Evolutionary conservation across 1,284 basidiomycete species (phyloP).

Genomic region (Ustilago esculenta): DNA sequence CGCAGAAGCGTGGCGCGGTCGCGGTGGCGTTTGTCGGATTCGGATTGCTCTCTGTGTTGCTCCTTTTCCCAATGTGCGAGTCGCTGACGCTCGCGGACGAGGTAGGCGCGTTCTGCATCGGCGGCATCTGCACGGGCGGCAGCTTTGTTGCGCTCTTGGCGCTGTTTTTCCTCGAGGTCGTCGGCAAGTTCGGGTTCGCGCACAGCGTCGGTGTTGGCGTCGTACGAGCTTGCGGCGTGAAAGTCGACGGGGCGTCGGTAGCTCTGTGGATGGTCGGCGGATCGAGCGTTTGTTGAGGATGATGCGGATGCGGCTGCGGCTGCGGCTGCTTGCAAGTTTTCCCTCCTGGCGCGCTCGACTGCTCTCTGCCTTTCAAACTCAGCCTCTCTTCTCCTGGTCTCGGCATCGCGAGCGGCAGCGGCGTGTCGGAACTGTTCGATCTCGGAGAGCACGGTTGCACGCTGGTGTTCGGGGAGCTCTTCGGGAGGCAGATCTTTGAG

Average conservation of each 20-base stretch:
- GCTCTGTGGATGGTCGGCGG: constrained; percentile 39
- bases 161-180: constrained; percentile 35
- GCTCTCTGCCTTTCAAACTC: constrained; percentile 58
- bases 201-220: constrained; percentile 10
- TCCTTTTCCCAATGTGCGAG: constrained; percentile 57
- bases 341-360: constrained; percentile 27
- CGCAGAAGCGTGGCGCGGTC: constrained; percentile 19
- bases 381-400: constrained; percentile 53
- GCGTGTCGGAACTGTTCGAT: constrained; percentile 78
- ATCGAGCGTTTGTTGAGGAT: constrained; percentile 14
- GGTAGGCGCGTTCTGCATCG: constrained; percentile 45
- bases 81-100: constrained; percentile 41
- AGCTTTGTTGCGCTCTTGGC: constrained; percentile 34
- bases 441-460: constrained; percentile 89
- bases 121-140: constrained; percentile 44
- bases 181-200: constrained; percentile 53
- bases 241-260: constrained; percentile 50
- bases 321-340: constrained; percentile 22
- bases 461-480: constrained; percentile 92
- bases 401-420: constrained; percentile 62
- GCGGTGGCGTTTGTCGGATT: constrained; percentile 29
- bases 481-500: constrained; percentile 93
- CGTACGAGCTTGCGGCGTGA: constrained; percentile 32
- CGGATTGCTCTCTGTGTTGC: constrained; percentile 25
- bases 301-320: constrained; percentile 10